Evolutionary conservation across 371 early-diverging fungal genomes (phyloP).

Genomic region (Mortierella sp.): DNA sequence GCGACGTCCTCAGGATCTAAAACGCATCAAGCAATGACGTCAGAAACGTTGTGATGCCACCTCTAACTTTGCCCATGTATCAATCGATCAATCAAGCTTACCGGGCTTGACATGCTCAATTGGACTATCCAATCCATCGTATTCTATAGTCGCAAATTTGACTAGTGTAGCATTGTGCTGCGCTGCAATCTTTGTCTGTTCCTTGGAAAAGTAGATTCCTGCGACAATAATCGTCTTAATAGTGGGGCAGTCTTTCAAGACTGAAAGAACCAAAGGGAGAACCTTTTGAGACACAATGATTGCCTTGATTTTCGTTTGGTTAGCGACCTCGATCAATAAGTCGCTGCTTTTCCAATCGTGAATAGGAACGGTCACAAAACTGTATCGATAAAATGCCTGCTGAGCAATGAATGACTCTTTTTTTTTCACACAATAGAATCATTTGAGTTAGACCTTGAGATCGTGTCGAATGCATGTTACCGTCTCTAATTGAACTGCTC

Average conservation of each 20-base stretch:
- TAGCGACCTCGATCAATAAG: constrained; percentile 41
- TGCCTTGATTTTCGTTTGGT: constrained; percentile 50
- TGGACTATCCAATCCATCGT: constrained; percentile 17
- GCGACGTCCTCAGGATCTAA: constrained; percentile 44
- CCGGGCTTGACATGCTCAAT: constrained; percentile 39
- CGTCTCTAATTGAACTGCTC: neutral
- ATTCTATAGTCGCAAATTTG: constrained; percentile 40
- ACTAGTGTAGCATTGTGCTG: constrained; percentile 25
- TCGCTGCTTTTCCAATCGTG: constrained; percentile 45
- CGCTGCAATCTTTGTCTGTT: constrained; percentile 26
- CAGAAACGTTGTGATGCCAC: neutral
- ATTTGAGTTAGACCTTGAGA: neutral
- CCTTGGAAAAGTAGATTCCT: constrained; percentile 33
- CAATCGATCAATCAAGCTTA: neutral
- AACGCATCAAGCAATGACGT: neutral
- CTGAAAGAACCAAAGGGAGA: constrained; percentile 35
- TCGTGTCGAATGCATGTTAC: neutral
- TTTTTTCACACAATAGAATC: neutral
- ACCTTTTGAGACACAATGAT: constrained; percentile 43
- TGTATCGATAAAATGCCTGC: constrained; percentile 51
- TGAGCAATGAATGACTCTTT: constrained; percentile 51
- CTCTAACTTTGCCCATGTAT: neutral
- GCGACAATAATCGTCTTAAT: constrained; percentile 48
- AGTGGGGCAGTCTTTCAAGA: constrained; percentile 29
- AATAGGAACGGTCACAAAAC: constrained; percentile 49